A percentile compares a stretch with the other conserved stretches of the same genome.
Conservation (phyloP, 2,329 filamentous ascomycete species). For the Talaromyces sp. region DNA sequence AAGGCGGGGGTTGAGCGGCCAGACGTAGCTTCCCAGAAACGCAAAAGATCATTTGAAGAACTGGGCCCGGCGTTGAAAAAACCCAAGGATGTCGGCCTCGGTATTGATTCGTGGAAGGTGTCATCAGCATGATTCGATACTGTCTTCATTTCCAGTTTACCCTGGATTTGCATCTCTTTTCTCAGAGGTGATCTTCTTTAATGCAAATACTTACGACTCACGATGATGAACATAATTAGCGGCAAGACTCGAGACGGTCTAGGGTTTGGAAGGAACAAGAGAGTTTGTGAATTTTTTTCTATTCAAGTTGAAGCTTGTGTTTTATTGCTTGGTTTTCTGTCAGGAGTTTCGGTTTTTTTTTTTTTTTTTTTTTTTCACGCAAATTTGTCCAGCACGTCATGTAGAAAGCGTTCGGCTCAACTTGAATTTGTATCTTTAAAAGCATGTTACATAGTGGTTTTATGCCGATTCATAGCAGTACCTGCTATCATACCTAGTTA, state of each 20-base stretch:
- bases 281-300: not conserved
- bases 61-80: slow-evolving; percentile 44
- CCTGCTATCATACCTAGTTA: not conserved
- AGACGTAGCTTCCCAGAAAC: slow-evolving; percentile 27
- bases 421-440: not conserved
- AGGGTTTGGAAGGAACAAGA: not conserved
- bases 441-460: not conserved
- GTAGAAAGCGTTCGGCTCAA: not conserved
- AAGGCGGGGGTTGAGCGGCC: slow-evolving; percentile 47
- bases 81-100: slow-evolving; percentile 51
- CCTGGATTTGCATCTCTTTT: not conserved
- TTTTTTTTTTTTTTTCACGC: not conserved
- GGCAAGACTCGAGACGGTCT: not conserved
- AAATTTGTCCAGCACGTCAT: not conserved
- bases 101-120: slow-evolving; percentile 45
- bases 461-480: not conserved
- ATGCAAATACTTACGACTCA: slow-evolving; percentile 7
- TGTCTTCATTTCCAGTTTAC: not conserved
- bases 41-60: slow-evolving; percentile 34
- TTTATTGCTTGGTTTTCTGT: not conserved
- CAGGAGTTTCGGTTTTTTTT: not conserved
- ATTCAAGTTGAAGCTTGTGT: not conserved
- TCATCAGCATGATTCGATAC: slow-evolving; percentile 20
- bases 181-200: not conserved
- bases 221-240: not conserved